Base-by-base conservation (phyloP, 1,139 yeast genomes). In the Geotrichum macrosporum region DNA sequence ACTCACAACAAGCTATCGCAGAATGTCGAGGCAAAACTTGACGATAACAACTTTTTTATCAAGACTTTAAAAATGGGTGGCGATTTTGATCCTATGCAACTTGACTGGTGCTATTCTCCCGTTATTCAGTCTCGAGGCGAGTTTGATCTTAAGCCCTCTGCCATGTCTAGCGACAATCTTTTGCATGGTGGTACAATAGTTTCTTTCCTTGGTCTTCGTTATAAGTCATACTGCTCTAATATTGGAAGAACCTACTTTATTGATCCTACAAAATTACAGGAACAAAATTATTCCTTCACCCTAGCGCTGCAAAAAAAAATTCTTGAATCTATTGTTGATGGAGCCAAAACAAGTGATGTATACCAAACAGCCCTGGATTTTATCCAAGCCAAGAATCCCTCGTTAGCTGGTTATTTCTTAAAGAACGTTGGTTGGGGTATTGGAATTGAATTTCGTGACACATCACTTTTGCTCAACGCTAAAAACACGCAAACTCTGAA, bases 41-140 rank as follows among this genome's bases (percentile, higher is more conserved):
- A 88, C 56, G 85, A 80, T 57, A 73, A 75, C 51, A 80, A 77
- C 59, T 84, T 87, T 72, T 78, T 83, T 65, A 58, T 70, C 56
- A 74, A 71, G 52, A 72, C 72, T 40, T 67, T 75, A 56, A 84
- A 82, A 58, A 65, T 78, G 8, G 75, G 80, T 8, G 62, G 77
- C 39, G 89, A 79, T 48, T 84, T 87, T 57, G 95, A 87, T 59
- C 73, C 84, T 3, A 81, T 79, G 53, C 78, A 80, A 54, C 69
- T 92, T 31, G 97, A 92, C 65, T 92, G 96, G 96, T 85, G 96
- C 58, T 88, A 87, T 65, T 80, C 88, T 41, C 97, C 98, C 26
- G 84, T 87, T 49, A 76, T 92, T 50, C 95, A 89, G 67, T 83
- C 94, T 57, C 95, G 95, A 46, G 88, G 87, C 37, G 80, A 80